These are phyloP conservation scores for Monosporascus sp. DNA, from an alignment of 2,329 filamentous ascomycete species.

Conservation along the genomic window DNA sequence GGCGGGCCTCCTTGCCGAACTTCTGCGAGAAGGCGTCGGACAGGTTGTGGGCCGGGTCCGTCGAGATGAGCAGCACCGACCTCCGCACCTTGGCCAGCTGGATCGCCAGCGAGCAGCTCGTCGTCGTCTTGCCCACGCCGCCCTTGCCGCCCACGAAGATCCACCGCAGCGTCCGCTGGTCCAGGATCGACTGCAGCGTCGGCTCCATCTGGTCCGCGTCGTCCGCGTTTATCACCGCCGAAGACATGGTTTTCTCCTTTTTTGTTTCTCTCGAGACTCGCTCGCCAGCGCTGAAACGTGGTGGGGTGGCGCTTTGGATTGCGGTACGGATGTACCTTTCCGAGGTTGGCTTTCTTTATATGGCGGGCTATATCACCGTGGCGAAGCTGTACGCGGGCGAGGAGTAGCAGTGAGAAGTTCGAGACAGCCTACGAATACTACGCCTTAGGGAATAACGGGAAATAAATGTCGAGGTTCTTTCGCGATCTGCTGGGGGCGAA, in stretches of 20 bases:
- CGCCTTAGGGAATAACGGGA: no score
- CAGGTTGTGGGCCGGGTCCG: slow-evolving; percentile 96
- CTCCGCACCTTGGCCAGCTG: slow-evolving; percentile 93
- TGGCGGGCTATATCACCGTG: no score
- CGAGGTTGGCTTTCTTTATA: no score
- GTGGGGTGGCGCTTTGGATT: no score
- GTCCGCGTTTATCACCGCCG: slow-evolving; percentile 49
- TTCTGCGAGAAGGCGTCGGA: slow-evolving; percentile 98
- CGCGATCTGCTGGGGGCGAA: not conserved
- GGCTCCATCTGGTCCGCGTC: slow-evolving; percentile 77
- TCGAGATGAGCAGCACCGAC: slow-evolving; percentile 95
- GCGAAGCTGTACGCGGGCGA: no score
- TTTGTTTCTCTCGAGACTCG: not conserved
- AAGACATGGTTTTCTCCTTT: slow-evolving; percentile 27
- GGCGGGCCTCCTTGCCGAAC: slow-evolving; percentile 95
- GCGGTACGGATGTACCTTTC: no score
- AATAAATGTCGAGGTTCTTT: no score
- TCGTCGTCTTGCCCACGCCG: slow-evolving; percentile 98
- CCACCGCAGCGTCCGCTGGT: slow-evolving; percentile 94
- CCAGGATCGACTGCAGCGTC: slow-evolving; percentile 87
- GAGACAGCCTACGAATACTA: no score
- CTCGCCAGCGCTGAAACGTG: no score
- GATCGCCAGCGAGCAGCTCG: slow-evolving; percentile 95
- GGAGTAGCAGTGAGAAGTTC: no score
- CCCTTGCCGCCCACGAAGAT: slow-evolving; percentile 99